phyloP scores from a whole-genome alignment of 176 grass and related monocot genomes.

The Musa schizocarpa region DNA sequence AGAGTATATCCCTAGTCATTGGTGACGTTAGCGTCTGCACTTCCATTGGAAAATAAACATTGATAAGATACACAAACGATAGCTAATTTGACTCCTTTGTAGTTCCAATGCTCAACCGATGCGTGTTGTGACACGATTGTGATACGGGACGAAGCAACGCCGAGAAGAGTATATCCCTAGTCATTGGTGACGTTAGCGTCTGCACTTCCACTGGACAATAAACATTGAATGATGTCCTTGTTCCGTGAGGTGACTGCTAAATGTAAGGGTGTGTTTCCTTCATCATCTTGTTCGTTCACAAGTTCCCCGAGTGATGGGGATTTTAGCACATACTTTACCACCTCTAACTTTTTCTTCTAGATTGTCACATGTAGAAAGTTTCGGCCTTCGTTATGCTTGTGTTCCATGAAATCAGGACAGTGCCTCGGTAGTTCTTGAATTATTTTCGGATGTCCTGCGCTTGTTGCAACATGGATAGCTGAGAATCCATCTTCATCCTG shows the following conservation, averaged over 20 bases:
- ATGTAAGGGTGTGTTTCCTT: slow-evolving; percentile 13
- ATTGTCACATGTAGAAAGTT: no score
- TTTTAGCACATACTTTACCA: no score
- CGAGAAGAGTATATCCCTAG: neutral
- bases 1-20: neutral
- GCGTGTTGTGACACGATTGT: neutral
- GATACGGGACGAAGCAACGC: neutral
- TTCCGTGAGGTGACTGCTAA: neutral
- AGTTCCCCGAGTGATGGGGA: neutral
- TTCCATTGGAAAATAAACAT: no score
- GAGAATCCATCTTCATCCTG: slow-evolving; percentile 47
- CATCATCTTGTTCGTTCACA: neutral
- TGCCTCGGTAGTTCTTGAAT: slow-evolving; percentile 41
- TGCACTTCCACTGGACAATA: neutral
- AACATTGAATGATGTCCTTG: neutral
- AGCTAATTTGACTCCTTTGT: no score
- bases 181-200: neutral
- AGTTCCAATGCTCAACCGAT: no score
- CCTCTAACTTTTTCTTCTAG: no score
- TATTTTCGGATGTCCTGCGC: slow-evolving; percentile 26
- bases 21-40: neutral
- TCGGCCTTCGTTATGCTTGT: neutral
- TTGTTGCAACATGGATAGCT: slow-evolving; percentile 63
- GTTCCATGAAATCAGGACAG: slow-evolving; percentile 19
- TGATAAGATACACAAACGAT: no score